These are phyloP conservation scores for Colletotrichum sp. DNA, from an alignment of 2,329 filamentous ascomycete species.

Conservation along the genomic window DNA sequence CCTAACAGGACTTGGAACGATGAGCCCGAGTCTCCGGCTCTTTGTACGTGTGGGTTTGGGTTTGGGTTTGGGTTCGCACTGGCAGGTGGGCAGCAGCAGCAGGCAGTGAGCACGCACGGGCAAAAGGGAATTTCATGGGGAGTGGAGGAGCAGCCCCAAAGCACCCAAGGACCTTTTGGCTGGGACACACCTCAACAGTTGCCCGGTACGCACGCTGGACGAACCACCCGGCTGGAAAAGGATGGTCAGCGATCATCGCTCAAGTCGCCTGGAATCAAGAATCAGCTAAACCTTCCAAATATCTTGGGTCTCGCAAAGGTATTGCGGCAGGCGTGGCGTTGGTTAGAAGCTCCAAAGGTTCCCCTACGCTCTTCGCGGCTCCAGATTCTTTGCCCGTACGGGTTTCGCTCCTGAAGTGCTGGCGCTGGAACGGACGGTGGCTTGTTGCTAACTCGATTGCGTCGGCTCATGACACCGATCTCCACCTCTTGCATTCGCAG, in stretches of 20 bases:
- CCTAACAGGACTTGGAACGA: background rate
- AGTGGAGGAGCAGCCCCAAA: background rate
- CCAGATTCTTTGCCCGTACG: background rate
- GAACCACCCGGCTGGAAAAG: slow-evolving; percentile 11
- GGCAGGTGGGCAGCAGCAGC: background rate
- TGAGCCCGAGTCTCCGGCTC: slow-evolving; percentile 10
- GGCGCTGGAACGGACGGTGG: background rate
- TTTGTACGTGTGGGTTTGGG: background rate
- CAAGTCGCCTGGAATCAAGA: background rate
- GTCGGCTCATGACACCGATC: background rate
- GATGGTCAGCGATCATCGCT: slow-evolving; percentile 2
- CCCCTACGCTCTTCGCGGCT: background rate
- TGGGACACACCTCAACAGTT: background rate
- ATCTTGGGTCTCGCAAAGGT: background rate
- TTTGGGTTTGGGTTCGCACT: background rate
- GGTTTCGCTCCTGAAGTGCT: background rate
- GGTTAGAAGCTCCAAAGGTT: background rate
- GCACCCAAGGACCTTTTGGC: background rate
- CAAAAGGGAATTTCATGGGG: background rate
- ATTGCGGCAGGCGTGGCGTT: background rate
- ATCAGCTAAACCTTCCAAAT: background rate
- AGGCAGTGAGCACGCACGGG: background rate
- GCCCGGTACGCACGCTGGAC: background rate
- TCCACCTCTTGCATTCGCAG: background rate
- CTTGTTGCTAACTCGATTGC: background rate